A percentile compares a stretch with the other conserved stretches of the same genome.
Conservation (phyloP, 2,329 filamentous ascomycete species). For the Oidium heveae region DNA sequence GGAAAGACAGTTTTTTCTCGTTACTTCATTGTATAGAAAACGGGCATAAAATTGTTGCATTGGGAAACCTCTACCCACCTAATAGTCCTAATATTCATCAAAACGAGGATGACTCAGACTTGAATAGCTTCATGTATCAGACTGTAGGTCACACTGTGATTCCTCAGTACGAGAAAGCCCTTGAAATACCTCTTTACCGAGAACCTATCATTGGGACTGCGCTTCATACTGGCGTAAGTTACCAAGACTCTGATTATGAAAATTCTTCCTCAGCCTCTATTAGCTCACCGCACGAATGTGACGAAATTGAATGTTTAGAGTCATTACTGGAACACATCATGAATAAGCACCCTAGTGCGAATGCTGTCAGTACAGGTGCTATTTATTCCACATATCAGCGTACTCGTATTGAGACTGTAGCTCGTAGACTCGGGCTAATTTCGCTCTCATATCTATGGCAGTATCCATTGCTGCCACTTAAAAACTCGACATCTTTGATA, state of each 20-base stretch:
- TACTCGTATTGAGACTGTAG: slow-evolving; percentile 82
- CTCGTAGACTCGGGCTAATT: slow-evolving; percentile 53
- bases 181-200: slow-evolving; percentile 64
- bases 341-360: slow-evolving; percentile 47
- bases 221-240: slow-evolving; percentile 46
- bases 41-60: slow-evolving; percentile 61
- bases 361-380: slow-evolving; percentile 72
- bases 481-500: slow-evolving; percentile 29
- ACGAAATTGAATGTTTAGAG: slow-evolving; percentile 77
- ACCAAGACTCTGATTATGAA: slow-evolving; percentile 16
- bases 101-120: slow-evolving; percentile 30
- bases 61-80: slow-evolving; percentile 67
- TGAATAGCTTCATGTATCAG: slow-evolving; percentile 99
- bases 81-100: slow-evolving; percentile 2
- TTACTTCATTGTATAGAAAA: slow-evolving; percentile 72
- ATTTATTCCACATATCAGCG: slow-evolving; percentile 91
- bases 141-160: slow-evolving; percentile 78
- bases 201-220: slow-evolving; percentile 48
- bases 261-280: slow-evolving; percentile 3
- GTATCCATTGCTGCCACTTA: slow-evolving; percentile 45
- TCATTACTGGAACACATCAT: slow-evolving; percentile 46
- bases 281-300: slow-evolving; percentile 15
- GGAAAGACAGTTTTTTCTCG: slow-evolving; percentile 91
- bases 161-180: slow-evolving; percentile 56
- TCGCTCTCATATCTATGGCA: slow-evolving; percentile 85